A percentile compares a stretch with the other conserved stretches of the same genome.
Evolutionary conservation across 768 basidiomycete genomes (phyloP).

Genomic region (Multifurca ochricompacta): DNA sequence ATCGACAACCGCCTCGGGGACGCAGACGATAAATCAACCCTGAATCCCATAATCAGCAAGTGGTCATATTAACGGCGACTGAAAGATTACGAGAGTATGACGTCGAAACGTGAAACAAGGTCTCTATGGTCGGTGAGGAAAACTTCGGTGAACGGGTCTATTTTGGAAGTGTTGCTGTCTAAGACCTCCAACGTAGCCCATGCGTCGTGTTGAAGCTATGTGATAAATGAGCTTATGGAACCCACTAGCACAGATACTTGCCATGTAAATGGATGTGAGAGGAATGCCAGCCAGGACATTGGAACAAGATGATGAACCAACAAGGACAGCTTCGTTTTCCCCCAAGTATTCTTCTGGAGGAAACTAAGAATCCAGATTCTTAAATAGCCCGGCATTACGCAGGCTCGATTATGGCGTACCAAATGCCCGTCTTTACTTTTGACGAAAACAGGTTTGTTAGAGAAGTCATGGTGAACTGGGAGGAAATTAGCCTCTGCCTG

Average conservation of each 20-base stretch:
- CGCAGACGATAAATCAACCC: slow-evolving; percentile 48
- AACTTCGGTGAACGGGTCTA: slow-evolving; percentile 59
- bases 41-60: slow-evolving; percentile 23
- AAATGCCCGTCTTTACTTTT: slow-evolving; percentile 47
- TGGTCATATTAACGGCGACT: background rate
- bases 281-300: slow-evolving; percentile 78
- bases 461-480: slow-evolving; percentile 66
- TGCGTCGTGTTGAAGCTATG: slow-evolving; percentile 71
- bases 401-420: slow-evolving; percentile 31
- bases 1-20: slow-evolving; percentile 37
- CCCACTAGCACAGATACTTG: slow-evolving; percentile 29
- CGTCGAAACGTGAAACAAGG: slow-evolving; percentile 63
- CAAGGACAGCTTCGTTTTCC: slow-evolving; percentile 52
- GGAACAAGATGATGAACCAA: slow-evolving; percentile 68
- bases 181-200: slow-evolving; percentile 59
- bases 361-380: slow-evolving; percentile 36
- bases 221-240: slow-evolving; percentile 5
- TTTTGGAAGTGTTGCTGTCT: slow-evolving; percentile 36
- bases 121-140: slow-evolving; percentile 70
- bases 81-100: slow-evolving; percentile 48
- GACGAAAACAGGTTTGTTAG: slow-evolving; percentile 47
- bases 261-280: slow-evolving; percentile 67
- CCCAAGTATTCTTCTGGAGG: slow-evolving; percentile 47
- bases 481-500: too few relatives aligned
- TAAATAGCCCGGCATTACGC: background rate